Evolutionary conservation across 2,329 filamentous ascomycete genomes (phyloP).

Genomic region (Fusarium sororula): DNA sequence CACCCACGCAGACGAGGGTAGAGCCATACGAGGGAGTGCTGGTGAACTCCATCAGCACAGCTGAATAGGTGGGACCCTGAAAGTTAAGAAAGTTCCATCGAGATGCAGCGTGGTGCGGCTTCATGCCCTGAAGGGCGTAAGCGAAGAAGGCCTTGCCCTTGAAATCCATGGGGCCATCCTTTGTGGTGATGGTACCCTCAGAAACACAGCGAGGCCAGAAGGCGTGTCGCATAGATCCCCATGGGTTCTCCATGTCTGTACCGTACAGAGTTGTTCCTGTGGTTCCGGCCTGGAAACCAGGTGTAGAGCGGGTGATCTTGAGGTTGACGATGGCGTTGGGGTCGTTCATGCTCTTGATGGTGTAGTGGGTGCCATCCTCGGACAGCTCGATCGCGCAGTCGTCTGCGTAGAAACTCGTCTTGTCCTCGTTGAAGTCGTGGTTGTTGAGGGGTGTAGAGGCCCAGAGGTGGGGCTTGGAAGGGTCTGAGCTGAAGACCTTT

Average conservation of each 20-base stretch:
- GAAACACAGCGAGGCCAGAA: constrained; percentile 92
- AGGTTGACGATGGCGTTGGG: constrained; percentile 84
- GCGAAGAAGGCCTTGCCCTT: constrained; percentile 82
- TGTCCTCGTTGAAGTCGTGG: constrained; percentile 84
- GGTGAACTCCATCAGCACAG: constrained; percentile 93
- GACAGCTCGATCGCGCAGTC: constrained; percentile 87
- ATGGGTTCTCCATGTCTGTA: constrained; percentile 84
- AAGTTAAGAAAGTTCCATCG: constrained; percentile 95
- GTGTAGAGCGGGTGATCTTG: constrained; percentile 77
- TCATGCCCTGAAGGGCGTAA: constrained; percentile 96
- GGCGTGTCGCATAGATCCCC: constrained; percentile 90
- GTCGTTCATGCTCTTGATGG: constrained; percentile 90
- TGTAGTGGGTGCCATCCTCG: constrained; percentile 82
- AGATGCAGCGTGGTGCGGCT: constrained; percentile 93
- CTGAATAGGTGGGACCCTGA: constrained; percentile 86
- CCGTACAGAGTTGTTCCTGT: constrained; percentile 87
- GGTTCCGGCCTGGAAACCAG: constrained; percentile 85
- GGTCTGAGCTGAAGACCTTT: constrained; percentile 86
- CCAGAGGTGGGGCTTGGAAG: constrained; percentile 81
- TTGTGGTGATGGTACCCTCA: constrained; percentile 85
- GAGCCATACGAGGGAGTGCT: constrained; percentile 93
- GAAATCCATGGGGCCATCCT: constrained; percentile 83
- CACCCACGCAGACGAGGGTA: constrained; percentile 84
- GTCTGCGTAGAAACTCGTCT: constrained; percentile 84
- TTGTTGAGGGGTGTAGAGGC: constrained; percentile 82